These are phyloP conservation scores for Ceratocystis papillata DNA, from an alignment of 2,329 filamentous ascomycete species.

Conservation along the genomic window DNA sequence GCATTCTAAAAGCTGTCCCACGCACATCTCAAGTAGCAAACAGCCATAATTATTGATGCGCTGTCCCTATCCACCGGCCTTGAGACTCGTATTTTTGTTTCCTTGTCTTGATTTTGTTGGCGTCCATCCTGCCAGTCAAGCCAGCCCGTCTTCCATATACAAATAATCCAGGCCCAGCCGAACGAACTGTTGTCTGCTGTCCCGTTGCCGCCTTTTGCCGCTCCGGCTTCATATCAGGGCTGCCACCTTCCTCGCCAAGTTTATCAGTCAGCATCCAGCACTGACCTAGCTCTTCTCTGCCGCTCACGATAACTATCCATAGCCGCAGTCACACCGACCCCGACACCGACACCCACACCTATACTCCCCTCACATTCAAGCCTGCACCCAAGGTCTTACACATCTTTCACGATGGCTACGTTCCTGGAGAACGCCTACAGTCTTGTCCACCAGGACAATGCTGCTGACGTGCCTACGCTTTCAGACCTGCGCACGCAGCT, in stretches of 20 bases:
- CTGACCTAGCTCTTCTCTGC: not conserved
- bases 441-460: conserved; percentile 94
- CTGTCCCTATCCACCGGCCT: not conserved
- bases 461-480: conserved; percentile 78
- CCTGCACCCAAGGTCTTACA: no score
- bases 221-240: not conserved
- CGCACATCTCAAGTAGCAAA: not conserved
- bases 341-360: no score
- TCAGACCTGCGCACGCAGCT: conserved; percentile 87
- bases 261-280: not conserved
- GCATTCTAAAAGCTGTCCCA: not conserved
- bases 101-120: not conserved
- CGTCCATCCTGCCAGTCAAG: not conserved
- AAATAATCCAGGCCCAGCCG: not conserved
- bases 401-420: conserved; percentile 64
- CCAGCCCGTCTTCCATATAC: not conserved
- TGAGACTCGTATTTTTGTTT: not conserved
- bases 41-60: not conserved
- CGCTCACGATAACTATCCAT: not conserved
- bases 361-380: no score
- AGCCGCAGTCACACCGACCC: no score
- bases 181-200: not conserved
- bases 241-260: not conserved
- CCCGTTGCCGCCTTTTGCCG: not conserved
- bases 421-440: conserved; percentile 95